Evolutionary conservation across 2,329 filamentous ascomycete species (phyloP), one percentile per base, ranked within the genome.

Genomic region (Diaporthe nobilis): DNA sequence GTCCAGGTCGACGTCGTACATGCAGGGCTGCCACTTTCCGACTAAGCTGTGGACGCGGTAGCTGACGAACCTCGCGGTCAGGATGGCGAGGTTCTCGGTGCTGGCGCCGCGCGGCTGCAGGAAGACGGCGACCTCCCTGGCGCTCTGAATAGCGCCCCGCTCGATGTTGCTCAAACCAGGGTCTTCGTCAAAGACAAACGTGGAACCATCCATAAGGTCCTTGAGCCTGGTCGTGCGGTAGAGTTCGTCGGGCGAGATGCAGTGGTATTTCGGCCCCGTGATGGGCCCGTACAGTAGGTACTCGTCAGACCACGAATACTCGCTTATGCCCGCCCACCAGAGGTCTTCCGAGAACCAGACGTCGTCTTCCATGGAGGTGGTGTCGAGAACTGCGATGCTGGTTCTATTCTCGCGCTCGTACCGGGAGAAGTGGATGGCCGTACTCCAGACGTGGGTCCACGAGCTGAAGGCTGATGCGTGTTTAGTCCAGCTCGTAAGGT

Each of bases 261-360:
- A 49, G 17, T 51, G 61, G 28, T 49, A 67, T 3, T n/a, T n/a
- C 0, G 20, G 28, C 8, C 42, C 44, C 1, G 20, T 67, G 10
- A 67, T 13, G 28, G 61, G 61, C 15, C 61, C 61, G 12, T 67
- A 67, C 28, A 67, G 12, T 1, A 67, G 44, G 20, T 67, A 51
- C 28, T 67, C 61, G 28, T 51, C 28, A 0, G 8, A 2, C 4
- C 6, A 68, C 28, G 9, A 13, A 15, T 37, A 22, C n/a, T 47
- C 7, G 9, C 20, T 3, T 25, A 49, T 7, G 1, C 20, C 42
- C 3, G 28, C 25, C 2, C 44, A 13, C 5, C 9, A 7, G 9
- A 67, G 61, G 20, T 49, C 63, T 5, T 17, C 22, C 5, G 58
- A 42, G n/a, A 25, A 25, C 61, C 63, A 68, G 20, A 68, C 47